These are phyloP conservation scores for Cordia subcordata DNA, from an alignment of 257 asterid species.

Conservation along the genomic window DNA sequence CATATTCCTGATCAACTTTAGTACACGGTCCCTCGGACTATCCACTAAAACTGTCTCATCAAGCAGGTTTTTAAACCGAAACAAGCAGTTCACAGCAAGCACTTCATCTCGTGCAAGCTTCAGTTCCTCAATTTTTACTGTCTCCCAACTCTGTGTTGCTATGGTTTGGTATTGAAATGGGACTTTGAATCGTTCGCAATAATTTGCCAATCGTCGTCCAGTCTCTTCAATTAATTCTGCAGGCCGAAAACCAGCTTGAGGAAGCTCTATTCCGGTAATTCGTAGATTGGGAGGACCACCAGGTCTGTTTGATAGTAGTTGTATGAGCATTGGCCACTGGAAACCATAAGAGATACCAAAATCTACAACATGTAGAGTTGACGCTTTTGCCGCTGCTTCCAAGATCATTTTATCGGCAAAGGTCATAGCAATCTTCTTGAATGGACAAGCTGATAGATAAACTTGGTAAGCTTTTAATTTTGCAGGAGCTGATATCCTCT, in stretches of 20 bases:
- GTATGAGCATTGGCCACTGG: constrained; percentile 6
- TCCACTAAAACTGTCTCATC: constrained; percentile 2
- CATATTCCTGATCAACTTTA: constrained; percentile 1
- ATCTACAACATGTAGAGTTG: constrained; percentile 1
- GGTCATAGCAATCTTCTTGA: neutral
- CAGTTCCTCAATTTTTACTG: constrained; percentile 2
- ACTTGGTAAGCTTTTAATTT: constrained; percentile 3
- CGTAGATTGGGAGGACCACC: constrained; percentile 6
- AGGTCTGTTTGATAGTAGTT: neutral
- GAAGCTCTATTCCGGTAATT: constrained; percentile 4
- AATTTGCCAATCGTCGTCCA: neutral
- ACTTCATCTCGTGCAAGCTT: neutral
- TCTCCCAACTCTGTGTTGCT: constrained; percentile 8
- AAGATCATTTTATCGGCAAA: constrained; percentile 1
- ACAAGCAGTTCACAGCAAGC: constrained; percentile 1
- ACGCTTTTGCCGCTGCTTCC: neutral
- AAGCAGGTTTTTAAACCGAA: constrained; percentile 4
- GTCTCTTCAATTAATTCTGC: constrained; percentile 1
- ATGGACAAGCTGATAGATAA: constrained; percentile 5
- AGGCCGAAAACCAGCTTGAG: constrained; percentile 7
- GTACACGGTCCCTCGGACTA: neutral
- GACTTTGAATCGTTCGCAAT: neutral
- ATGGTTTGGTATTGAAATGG: neutral
- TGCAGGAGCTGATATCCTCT: neutral
- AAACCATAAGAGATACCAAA: constrained; percentile 6